A percentile compares a stretch with the other conserved stretches of the same genome.
phyloP scores from a whole-genome alignment of 78 protist species.

The Diacronema lutheri region DNA sequence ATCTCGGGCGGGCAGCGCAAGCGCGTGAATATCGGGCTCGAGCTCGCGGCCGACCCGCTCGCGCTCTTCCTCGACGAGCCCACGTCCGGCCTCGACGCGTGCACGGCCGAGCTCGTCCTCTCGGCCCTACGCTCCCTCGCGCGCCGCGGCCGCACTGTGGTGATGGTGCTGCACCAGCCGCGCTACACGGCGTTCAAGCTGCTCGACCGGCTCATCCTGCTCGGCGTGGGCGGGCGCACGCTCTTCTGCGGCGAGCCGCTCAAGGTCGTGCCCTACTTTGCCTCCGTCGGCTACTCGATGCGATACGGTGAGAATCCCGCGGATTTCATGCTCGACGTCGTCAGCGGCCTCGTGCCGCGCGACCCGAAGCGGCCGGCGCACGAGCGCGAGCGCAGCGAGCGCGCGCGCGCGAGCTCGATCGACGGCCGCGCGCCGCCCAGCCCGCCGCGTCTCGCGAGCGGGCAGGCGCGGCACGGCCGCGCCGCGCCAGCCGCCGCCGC shows the following conservation, averaged over 20 bases:
- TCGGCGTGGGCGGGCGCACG: slow-evolving; percentile 24
- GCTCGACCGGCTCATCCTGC: slow-evolving; percentile 38
- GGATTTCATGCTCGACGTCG: too few species aligned
- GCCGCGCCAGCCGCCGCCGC: too few species aligned
- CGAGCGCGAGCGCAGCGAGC: too few species aligned
- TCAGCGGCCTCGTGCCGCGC: too few species aligned
- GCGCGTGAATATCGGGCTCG: slow-evolving; percentile 6
- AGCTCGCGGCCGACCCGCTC: neutral
- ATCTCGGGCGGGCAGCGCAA: slow-evolving; percentile 41
- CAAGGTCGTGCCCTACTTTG: neutral
- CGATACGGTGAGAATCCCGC: too few species aligned
- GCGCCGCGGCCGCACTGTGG: slow-evolving; percentile 1
- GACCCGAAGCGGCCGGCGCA: too few species aligned
- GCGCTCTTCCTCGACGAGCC: slow-evolving; percentile 22
- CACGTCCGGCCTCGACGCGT: slow-evolving; percentile 25
- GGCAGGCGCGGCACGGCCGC: too few species aligned
- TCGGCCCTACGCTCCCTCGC: neutral
- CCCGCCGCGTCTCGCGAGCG: too few species aligned
- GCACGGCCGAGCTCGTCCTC: neutral
- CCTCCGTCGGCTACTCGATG: too few species aligned
- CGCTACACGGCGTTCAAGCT: neutral
- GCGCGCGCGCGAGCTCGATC: too few species aligned
- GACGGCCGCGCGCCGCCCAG: too few species aligned
- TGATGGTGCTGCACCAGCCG: slow-evolving; percentile 56
- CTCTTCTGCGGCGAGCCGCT: slow-evolving; percentile 18